Conservation (phyloP, 768 basidiomycete genomes). For the Hygrophoropsis aurantiaca region DNA sequence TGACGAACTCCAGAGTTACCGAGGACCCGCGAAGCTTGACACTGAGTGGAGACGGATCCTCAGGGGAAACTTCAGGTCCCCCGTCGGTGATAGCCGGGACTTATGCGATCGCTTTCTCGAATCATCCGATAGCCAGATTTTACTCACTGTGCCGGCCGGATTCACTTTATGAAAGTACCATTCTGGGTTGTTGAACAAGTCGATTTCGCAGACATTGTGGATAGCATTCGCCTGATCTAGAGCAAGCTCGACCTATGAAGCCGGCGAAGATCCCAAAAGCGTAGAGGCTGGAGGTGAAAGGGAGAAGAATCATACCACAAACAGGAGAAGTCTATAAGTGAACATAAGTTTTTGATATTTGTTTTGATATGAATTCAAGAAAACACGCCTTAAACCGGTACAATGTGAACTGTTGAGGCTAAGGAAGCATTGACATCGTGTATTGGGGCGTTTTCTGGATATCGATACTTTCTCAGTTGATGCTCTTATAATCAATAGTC, state of each 20-base stretch:
- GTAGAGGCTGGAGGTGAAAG: not conserved
- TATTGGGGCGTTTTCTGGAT: not conserved
- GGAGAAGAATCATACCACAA: slow-evolving; percentile 35
- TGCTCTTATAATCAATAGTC: too few species aligned
- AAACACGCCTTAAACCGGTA: not conserved
- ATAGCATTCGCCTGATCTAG: slow-evolving; percentile 51
- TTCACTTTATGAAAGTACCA: slow-evolving; percentile 67
- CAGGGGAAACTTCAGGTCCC: slow-evolving; percentile 53
- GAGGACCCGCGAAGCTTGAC: slow-evolving; percentile 61
- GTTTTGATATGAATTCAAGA: not conserved
- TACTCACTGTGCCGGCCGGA: slow-evolving; percentile 58
- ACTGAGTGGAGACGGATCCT: slow-evolving; percentile 56
- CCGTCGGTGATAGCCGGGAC: slow-evolving; percentile 59
- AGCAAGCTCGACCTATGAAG: slow-evolving; percentile 51
- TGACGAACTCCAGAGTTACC: slow-evolving; percentile 62
- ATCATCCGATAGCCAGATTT: not conserved
- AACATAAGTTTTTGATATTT: too few species aligned
- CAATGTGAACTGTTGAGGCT: not conserved
- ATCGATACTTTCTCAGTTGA: not conserved
- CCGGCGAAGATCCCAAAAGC: not conserved
- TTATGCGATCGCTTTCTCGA: slow-evolving; percentile 19
- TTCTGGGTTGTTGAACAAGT: slow-evolving; percentile 61
- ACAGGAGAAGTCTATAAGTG: slow-evolving; percentile 49
- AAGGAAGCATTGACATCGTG: too few species aligned
- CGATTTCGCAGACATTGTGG: slow-evolving; percentile 52